Percentiles rank a stretch among this genome's conserved stretches.
phyloP scores from a whole-genome alignment of 176 grass and related monocot genomes.

The Guadua angustifolia region DNA sequence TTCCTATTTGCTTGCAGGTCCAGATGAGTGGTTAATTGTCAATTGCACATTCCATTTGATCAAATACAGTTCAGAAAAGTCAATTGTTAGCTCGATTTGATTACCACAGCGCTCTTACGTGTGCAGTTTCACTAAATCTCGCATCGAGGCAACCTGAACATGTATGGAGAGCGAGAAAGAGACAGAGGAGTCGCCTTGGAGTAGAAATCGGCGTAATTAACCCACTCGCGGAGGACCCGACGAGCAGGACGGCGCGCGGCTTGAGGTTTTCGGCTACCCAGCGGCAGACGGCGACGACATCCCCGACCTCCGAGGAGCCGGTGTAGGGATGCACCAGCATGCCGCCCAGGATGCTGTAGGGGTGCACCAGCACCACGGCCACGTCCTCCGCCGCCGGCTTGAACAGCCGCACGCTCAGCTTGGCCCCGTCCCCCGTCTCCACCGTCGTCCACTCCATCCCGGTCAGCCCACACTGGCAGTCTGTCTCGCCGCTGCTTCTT shows the following conservation, averaged over 20 bases:
- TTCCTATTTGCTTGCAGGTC: background rate
- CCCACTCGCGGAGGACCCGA: conserved; percentile 83
- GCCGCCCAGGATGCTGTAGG: conserved; percentile 86
- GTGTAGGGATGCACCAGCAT: conserved; percentile 94
- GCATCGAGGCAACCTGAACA: background rate
- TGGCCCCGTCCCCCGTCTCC: conserved; percentile 78
- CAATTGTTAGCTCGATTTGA: conserved; percentile 4
- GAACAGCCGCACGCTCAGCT: conserved; percentile 75
- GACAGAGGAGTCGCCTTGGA: background rate
- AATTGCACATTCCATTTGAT: conserved; percentile 4
- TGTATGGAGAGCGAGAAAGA: background rate
- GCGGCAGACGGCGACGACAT: conserved; percentile 78
- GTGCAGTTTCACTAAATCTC: background rate
- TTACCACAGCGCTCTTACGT: background rate
- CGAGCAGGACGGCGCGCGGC: conserved; percentile 65
- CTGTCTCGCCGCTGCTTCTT: conserved; percentile 9
- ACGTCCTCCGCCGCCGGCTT: conserved; percentile 64
- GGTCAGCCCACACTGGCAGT: conserved; percentile 20
- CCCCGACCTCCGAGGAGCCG: conserved; percentile 73
- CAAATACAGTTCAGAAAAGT: background rate
- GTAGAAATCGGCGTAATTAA: background rate
- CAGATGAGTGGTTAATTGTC: background rate
- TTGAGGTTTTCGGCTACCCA: conserved; percentile 73
- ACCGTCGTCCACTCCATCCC: conserved; percentile 73
- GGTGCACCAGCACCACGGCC: conserved; percentile 82